Evolutionary conservation across 192 early-diverging fungal genomes (phyloP).

Genomic region (Mortierella antarctica): DNA sequence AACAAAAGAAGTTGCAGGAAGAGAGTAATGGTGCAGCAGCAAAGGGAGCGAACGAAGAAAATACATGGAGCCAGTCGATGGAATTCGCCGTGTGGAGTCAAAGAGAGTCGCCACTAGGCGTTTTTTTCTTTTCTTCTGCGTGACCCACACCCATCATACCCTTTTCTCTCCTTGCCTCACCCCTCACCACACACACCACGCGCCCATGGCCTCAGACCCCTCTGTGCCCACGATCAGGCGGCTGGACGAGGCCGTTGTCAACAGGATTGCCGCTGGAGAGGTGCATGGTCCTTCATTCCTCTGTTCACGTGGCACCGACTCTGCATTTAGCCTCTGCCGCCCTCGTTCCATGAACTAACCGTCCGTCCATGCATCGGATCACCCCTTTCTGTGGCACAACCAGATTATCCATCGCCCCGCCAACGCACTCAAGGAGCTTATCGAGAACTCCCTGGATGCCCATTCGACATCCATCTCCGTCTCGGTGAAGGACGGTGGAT

Average conservation of each 20-base stretch:
- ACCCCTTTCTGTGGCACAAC: too few species aligned
- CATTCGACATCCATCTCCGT: constrained; percentile 88
- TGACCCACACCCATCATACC: too few species aligned
- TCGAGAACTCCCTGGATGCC: constrained; percentile 97
- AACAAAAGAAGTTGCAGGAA: too few species aligned
- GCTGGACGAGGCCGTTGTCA: constrained; percentile 89
- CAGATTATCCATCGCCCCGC: constrained; percentile 95
- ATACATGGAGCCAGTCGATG: background rate
- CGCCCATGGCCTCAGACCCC: constrained; percentile 3
- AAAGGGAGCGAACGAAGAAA: background rate
- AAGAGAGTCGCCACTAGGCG: background rate
- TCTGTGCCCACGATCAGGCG: constrained; percentile 69
- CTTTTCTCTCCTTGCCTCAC: background rate
- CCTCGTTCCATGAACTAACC: too few species aligned
- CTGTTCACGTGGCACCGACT: constrained; percentile 7
- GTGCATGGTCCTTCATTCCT: constrained; percentile 39
- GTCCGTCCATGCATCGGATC: too few species aligned
- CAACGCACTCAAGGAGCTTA: constrained; percentile 96
- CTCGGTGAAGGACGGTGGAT: constrained; percentile 87
- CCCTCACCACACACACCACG: background rate
- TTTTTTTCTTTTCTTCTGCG: background rate
- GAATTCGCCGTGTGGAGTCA: background rate
- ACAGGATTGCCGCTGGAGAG: constrained; percentile 98
- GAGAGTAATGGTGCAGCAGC: background rate
- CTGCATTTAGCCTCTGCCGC: background rate